These are phyloP conservation scores for Drechslera avenae DNA, from an alignment of 2,329 filamentous ascomycete genomes.

Conservation along the genomic window DNA sequence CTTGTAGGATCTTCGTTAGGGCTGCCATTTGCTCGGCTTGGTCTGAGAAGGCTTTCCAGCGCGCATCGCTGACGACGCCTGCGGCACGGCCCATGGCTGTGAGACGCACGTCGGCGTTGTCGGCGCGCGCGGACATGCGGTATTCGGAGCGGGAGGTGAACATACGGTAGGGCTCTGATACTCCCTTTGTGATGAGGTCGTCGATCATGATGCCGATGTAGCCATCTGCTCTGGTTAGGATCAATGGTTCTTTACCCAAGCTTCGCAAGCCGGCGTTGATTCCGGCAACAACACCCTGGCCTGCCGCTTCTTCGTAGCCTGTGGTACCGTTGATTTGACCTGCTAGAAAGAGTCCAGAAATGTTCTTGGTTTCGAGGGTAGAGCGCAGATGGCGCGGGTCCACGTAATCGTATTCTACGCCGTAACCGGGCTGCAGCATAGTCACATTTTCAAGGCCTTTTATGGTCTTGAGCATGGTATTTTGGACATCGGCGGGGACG, in stretches of 20 bases:
- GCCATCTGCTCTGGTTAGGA: slow-evolving; percentile 79
- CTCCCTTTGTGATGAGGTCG: slow-evolving; percentile 94
- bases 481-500: slow-evolving; percentile 84
- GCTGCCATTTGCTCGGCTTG: slow-evolving; percentile 70
- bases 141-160: slow-evolving; percentile 97
- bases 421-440: slow-evolving; percentile 95
- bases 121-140: slow-evolving; percentile 86
- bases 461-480: slow-evolving; percentile 82
- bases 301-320: slow-evolving; percentile 95
- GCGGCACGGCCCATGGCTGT: slow-evolving; percentile 76
- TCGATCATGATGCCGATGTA: slow-evolving; percentile 99
- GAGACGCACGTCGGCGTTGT: slow-evolving; percentile 90
- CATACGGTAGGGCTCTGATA: slow-evolving; percentile 97
- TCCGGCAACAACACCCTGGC: slow-evolving; percentile 88
- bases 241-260: slow-evolving; percentile 66
- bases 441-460: slow-evolving; percentile 83
- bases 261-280: slow-evolving; percentile 90
- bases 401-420: slow-evolving; percentile 98
- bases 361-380: slow-evolving; percentile 93
- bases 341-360: slow-evolving; percentile 85
- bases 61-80: slow-evolving; percentile 76
- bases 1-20: slow-evolving; percentile 65
- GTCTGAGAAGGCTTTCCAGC: slow-evolving; percentile 74
- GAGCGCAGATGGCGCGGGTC: slow-evolving; percentile 85
- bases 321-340: slow-evolving; percentile 99